These are phyloP conservation scores for Terana coerulea DNA, from an alignment of 768 basidiomycete species.

Conservation along the genomic window DNA sequence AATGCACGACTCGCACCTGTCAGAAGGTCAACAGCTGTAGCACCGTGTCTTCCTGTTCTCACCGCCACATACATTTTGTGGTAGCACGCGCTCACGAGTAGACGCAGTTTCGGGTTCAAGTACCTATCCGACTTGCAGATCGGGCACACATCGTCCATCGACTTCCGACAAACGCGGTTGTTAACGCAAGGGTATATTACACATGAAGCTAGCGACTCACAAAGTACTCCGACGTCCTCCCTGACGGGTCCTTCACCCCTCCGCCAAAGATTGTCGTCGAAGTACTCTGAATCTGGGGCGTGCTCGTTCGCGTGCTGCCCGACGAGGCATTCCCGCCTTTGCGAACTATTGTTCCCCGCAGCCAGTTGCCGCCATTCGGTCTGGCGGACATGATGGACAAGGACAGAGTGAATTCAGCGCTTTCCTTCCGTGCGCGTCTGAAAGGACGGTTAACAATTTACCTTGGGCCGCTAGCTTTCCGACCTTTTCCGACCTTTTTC, in stretches of 20 bases:
- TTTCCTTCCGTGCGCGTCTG: background rate
- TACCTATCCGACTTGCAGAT: constrained; percentile 97
- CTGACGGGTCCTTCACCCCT: constrained; percentile 83
- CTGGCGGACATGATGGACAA: constrained; percentile 30
- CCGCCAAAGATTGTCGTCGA: constrained; percentile 75
- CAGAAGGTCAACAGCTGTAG: background rate
- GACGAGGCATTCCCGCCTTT: constrained; percentile 46
- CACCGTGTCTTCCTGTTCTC: background rate
- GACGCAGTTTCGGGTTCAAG: constrained; percentile 87
- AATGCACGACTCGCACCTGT: constrained; percentile 97
- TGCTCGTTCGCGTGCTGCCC: constrained; percentile 55
- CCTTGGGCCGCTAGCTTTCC: too few relatives aligned
- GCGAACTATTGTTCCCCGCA: constrained; percentile 72
- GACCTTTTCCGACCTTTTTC: too few relatives aligned
- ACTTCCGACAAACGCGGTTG: constrained; percentile 35
- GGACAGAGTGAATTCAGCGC: background rate
- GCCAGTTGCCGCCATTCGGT: constrained; percentile 38
- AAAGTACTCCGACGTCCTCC: constrained; percentile 76
- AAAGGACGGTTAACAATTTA: too few relatives aligned
- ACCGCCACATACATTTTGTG: constrained; percentile 83
- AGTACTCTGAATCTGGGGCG: constrained; percentile 67
- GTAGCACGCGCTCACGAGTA: constrained; percentile 95
- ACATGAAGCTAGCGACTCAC: constrained; percentile 41
- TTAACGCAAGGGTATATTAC: constrained; percentile 6
- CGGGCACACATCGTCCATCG: constrained; percentile 93